phyloP scores from a whole-genome alignment of 192 early-diverging fungal species.

The Linnemannia zychae region DNA sequence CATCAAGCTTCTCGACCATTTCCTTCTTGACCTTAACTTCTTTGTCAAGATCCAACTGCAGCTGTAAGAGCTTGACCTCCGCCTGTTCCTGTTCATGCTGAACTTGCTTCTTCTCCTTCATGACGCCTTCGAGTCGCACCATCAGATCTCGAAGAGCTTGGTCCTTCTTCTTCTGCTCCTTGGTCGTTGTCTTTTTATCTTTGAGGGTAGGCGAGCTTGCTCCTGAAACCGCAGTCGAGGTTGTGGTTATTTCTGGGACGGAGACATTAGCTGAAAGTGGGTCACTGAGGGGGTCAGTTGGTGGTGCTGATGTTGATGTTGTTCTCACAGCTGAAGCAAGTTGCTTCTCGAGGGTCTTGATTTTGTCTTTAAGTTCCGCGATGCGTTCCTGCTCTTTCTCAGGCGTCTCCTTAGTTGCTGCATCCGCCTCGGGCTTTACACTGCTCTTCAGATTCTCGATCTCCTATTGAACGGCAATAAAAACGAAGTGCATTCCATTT shows the following conservation, averaged over 20 bases:
- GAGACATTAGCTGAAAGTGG: slow-evolving; percentile 42
- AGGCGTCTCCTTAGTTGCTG: not conserved
- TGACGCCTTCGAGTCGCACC: slow-evolving; percentile 40
- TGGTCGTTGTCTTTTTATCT: slow-evolving; percentile 36
- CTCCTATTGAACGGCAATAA: slow-evolving; percentile 16
- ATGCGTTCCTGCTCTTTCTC: slow-evolving; percentile 33
- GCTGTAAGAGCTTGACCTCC: slow-evolving; percentile 44
- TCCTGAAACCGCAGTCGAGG: slow-evolving; percentile 23
- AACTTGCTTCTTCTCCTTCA: slow-evolving; percentile 55
- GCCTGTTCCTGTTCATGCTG: slow-evolving; percentile 51
- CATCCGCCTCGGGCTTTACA: not conserved
- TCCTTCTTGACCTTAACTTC: slow-evolving; percentile 56
- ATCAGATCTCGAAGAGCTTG: slow-evolving; percentile 49
- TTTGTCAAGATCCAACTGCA: slow-evolving; percentile 48
- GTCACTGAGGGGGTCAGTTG: slow-evolving; percentile 21
- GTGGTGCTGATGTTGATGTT: slow-evolving; percentile 1
- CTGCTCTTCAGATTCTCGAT: slow-evolving; percentile 23
- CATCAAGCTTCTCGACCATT: slow-evolving; percentile 53
- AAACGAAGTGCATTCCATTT: no score
- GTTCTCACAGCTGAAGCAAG: not conserved
- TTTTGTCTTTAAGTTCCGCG: slow-evolving; percentile 34
- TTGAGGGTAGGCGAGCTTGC: slow-evolving; percentile 36
- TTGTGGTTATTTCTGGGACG: slow-evolving; percentile 22
- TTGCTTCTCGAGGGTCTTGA: slow-evolving; percentile 20
- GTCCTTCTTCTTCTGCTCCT: slow-evolving; percentile 56